Percentiles rank a stretch among this genome's conserved stretches.
Conservation (phyloP, 208 protist species). For the Dictyostelium gargantuum region DNA sequence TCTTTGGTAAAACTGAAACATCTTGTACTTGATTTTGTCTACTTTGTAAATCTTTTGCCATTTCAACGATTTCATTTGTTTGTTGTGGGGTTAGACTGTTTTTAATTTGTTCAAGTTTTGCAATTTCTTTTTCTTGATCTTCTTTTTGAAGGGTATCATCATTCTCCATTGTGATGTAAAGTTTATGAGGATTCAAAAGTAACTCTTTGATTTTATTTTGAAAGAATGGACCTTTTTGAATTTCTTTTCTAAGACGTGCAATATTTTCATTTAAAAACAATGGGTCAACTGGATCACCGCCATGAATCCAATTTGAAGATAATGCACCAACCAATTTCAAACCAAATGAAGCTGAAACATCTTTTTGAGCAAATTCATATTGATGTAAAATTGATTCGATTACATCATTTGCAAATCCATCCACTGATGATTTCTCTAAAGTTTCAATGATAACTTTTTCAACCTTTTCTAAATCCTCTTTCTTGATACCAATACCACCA, state of each 20-base stretch:
- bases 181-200: slow-evolving; percentile 8
- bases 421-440: slow-evolving; percentile 45
- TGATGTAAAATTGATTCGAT: slow-evolving; percentile 79
- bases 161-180: slow-evolving; percentile 8
- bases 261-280: slow-evolving; percentile 70
- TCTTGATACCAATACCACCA: slow-evolving; percentile 68
- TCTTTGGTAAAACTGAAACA: neutral
- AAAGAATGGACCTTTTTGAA: slow-evolving; percentile 24
- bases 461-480: slow-evolving; percentile 73
- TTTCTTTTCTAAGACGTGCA: neutral
- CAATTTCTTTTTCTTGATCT: neutral
- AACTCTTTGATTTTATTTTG: slow-evolving; percentile 28
- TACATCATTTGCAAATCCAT: slow-evolving; percentile 62
- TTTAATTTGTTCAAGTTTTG: neutral
- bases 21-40: slow-evolving; percentile 41
- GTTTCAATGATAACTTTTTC: slow-evolving; percentile 65
- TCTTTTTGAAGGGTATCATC: neutral
- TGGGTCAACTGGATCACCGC: slow-evolving; percentile 59
- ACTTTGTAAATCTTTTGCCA: neutral
- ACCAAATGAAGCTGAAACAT: slow-evolving; percentile 68
- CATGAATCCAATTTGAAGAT: slow-evolving; percentile 70
- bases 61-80: neutral
- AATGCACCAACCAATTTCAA: slow-evolving; percentile 58
- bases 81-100: neutral
- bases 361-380: slow-evolving; percentile 77